Evolutionary conservation across 257 asterid species (phyloP).

Genomic region (Plantago ovata): DNA sequence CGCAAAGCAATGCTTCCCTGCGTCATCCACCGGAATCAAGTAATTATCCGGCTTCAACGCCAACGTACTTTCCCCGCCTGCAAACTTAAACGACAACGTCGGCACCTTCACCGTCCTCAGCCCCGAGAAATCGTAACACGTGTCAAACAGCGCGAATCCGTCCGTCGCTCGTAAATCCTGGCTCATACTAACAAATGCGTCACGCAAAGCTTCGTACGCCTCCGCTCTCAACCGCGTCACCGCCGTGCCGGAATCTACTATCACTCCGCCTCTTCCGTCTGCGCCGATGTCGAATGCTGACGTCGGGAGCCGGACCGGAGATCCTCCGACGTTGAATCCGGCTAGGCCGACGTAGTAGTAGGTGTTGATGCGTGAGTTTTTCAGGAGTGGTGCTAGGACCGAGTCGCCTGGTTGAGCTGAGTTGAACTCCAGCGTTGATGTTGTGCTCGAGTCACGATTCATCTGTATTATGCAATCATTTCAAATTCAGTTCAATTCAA

Average conservation of each 20-base stretch:
- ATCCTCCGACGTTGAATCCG: conserved; percentile 65
- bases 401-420: conserved; percentile 58
- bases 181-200: conserved; percentile 37
- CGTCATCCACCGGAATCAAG: conserved; percentile 54
- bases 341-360: conserved; percentile 56
- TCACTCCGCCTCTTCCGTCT: conserved; percentile 71
- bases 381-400: conserved; percentile 44
- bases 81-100: conserved; percentile 50
- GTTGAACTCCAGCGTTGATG: conserved; percentile 72
- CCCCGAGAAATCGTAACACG: conserved; percentile 61
- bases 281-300: conserved; percentile 31
- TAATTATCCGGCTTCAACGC: conserved; percentile 47
- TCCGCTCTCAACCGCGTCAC: conserved; percentile 56
- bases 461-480: no score
- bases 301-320: conserved; percentile 30
- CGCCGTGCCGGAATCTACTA: conserved; percentile 90
- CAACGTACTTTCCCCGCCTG: conserved; percentile 43
- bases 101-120: conserved; percentile 48
- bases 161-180: conserved; percentile 27
- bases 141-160: conserved; percentile 56
- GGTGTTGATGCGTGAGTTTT: conserved; percentile 30
- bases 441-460: conserved; percentile 54
- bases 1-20: conserved; percentile 66
- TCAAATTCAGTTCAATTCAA: no score
- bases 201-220: conserved; percentile 50